A percentile compares a stretch with the other conserved stretches of the same genome.
Conservation (phyloP, 1,284 basidiomycete genomes). For the Tilletia caries region DNA sequence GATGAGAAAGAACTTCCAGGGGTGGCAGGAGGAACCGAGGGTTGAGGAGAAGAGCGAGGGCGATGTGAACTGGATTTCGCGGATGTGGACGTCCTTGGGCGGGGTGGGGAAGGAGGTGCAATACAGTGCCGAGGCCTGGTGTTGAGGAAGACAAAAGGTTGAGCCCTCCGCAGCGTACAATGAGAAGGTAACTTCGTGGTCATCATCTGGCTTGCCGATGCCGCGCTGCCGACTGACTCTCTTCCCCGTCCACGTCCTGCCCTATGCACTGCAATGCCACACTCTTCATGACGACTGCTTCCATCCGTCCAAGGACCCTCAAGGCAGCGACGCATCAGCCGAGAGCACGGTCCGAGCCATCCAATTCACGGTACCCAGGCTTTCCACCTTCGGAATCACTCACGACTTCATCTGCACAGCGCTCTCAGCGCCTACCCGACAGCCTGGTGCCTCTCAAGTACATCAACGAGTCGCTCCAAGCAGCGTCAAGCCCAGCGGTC, state of each 20-base stretch:
- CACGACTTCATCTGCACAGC: constrained; percentile 14
- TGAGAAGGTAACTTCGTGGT: too few relatives aligned
- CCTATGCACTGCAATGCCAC: constrained; percentile 13
- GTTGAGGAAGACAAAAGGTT: too few relatives aligned
- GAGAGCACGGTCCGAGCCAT: constrained; percentile 2
- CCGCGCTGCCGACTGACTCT: too few relatives aligned
- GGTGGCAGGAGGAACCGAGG: not conserved
- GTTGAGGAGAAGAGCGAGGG: not conserved
- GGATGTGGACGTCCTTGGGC: not conserved
- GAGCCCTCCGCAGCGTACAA: too few relatives aligned
- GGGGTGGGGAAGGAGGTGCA: not conserved
- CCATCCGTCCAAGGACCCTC: not conserved
- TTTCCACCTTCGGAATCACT: constrained; percentile 11
- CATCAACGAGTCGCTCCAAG: not conserved
- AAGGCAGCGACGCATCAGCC: not conserved
- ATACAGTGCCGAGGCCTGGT: constrained; percentile 1
- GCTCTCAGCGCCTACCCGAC: not conserved
- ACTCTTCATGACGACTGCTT: constrained; percentile 3
- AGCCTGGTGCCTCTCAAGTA: not conserved
- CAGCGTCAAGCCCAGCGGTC: too few relatives aligned
- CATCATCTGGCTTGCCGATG: too few relatives aligned
- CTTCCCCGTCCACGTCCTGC: constrained; percentile 14
- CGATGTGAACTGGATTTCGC: not conserved
- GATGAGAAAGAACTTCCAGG: constrained; percentile 9
- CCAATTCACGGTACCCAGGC: not conserved